Percentiles rank a stretch among this genome's conserved stretches.
phyloP scores from a whole-genome alignment of 148 eudicot genomes.

The Dysphania ambrosioides region DNA sequence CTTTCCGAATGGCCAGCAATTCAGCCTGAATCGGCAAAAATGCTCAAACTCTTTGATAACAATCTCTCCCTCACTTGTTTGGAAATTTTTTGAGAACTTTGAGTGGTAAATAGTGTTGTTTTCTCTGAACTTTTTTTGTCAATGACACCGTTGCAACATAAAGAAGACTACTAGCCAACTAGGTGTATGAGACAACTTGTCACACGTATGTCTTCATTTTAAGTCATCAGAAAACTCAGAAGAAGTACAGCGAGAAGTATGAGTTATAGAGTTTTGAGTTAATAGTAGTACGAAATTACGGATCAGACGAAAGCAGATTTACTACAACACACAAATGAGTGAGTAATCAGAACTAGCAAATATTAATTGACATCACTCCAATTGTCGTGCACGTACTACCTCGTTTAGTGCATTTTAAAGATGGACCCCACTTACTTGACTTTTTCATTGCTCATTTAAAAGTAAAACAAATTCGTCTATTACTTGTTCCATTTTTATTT shows the following conservation, averaged over 20 bases:
- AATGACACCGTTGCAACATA: background rate
- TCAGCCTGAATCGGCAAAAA: no score
- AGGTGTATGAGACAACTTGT: slow-evolving; percentile 1
- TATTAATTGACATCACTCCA: slow-evolving; percentile 26
- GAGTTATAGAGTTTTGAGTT: slow-evolving; percentile 14
- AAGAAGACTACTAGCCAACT: slow-evolving; percentile 1
- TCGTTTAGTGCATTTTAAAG: slow-evolving; percentile 14
- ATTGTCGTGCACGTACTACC: slow-evolving; percentile 32
- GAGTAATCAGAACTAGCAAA: background rate
- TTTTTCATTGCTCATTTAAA: slow-evolving; percentile 7
- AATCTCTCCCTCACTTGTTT: no score
- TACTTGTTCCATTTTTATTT: no score
- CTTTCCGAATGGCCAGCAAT: no score
- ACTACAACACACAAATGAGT: background rate
- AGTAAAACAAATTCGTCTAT: background rate
- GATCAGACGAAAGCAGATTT: background rate
- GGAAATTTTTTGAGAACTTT: background rate
- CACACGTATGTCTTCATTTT: background rate
- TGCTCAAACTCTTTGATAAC: no score
- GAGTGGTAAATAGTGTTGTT: background rate
- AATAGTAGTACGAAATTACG: no score
- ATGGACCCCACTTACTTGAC: slow-evolving; percentile 6
- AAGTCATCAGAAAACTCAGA: slow-evolving; percentile 20
- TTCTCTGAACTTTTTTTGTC: background rate
- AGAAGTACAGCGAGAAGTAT: background rate